Evolutionary conservation across 306 rosid genomes (phyloP), one percentile per base, ranked within the genome.

Genomic region (Amphicarpaea edgeworthii): DNA sequence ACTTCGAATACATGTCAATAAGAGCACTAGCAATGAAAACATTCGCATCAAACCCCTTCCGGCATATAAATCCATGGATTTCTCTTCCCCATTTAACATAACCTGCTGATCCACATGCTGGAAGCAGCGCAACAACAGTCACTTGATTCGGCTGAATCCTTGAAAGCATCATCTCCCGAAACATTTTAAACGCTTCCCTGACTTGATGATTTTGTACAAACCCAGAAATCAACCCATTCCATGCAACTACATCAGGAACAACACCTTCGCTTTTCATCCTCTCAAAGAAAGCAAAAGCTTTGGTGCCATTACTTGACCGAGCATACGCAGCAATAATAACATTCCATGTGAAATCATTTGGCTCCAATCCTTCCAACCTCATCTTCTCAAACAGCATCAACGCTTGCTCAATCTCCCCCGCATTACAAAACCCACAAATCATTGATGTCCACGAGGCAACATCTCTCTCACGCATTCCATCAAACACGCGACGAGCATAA

Each of bases 331-430:
- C 88, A 28, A 88, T 40, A 82, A 88, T 79, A 3, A 82, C 84
- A 77, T 90, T 87, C 96, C 96, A 90, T 7, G 96, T 87, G 80
- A 88, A 90, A 19, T 85, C 83, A 84, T 88, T 90, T 0, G 93
- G 93, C 49, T 88, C 82, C 55, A 85, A 61, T 12, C 89, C 87
- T 15, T 87, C 89, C 79, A 83, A n/a, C 61, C 77, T 84, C 96
- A 90, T 88, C 83, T 88, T 78, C 86, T 83, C 89, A 74, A 88
- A 90, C 80, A 88, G 78, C 46, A 34, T 28, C 28, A 80, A 12
- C 2, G 87, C 91, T 8, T 72, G 54, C 73, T 72, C 86, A 59
- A 40, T 78, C 58, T 79, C 68, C 40, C 88, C 87, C 3, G 34
- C 37, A 12, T 75, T 82, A 81, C 88, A 85, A 69, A 72, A 90